A percentile compares a stretch with the other conserved stretches of the same genome.
phyloP scores from a whole-genome alignment of 805 yeast species.

The Ogataea polymorpha region DNA sequence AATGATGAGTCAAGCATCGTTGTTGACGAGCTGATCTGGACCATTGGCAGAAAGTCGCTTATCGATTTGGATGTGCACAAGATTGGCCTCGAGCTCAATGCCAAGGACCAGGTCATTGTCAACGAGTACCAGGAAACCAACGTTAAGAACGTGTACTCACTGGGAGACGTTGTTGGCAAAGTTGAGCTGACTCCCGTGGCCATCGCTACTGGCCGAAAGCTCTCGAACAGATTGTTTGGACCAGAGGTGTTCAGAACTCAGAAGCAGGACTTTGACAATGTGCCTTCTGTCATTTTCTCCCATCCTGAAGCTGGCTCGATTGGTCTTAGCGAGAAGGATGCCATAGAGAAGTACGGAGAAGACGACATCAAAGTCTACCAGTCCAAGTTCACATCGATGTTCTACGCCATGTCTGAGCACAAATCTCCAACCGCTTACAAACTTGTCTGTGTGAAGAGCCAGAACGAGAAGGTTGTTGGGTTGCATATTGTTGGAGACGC shows the following conservation, averaged over 20 bases:
- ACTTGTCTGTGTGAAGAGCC: constrained; percentile 65
- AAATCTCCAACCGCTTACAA: constrained; percentile 89
- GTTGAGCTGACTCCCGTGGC: constrained; percentile 98
- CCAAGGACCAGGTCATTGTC: constrained; percentile 61
- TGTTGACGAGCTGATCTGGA: constrained; percentile 88
- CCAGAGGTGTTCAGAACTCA: constrained; percentile 63
- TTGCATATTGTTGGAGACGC: constrained; percentile 89
- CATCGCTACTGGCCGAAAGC: constrained; percentile 94
- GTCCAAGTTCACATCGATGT: constrained; percentile 87
- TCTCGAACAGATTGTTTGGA: constrained; percentile 90
- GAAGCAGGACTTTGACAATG: constrained; percentile 80
- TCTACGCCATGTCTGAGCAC: constrained; percentile 77
- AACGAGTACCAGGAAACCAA: constrained; percentile 88
- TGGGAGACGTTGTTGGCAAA: constrained; percentile 93
- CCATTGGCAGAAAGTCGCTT: constrained; percentile 84
- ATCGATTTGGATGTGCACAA: constrained; percentile 72
- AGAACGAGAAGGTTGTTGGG: constrained; percentile 91
- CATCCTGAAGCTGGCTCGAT: constrained; percentile 97
- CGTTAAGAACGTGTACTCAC: constrained; percentile 67
- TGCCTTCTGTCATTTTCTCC: constrained; percentile 95
- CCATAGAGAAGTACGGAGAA: constrained; percentile 73
- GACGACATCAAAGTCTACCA: constrained; percentile 78
- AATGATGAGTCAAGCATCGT: constrained; percentile 41
- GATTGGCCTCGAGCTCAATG: constrained; percentile 65
- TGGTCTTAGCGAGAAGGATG: constrained; percentile 80